Evolutionary conservation across 805 yeast species (phyloP).

Genomic region (Candida incommunis): DNA sequence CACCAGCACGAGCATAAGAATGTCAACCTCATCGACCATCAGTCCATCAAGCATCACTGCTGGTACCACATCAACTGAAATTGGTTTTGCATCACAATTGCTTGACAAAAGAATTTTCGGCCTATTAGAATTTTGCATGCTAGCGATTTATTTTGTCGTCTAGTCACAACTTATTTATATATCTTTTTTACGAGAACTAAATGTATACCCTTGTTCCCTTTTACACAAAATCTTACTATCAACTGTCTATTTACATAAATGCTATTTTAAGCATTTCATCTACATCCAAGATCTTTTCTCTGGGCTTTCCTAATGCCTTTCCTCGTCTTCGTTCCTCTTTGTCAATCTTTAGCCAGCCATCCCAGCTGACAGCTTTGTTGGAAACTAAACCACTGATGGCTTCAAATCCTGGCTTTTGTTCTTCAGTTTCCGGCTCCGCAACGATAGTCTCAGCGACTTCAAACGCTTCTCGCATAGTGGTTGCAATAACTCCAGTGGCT

Average conservation of each 20-base stretch:
- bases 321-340: slow-evolving; percentile 40
- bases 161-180: neutral
- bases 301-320: slow-evolving; percentile 30
- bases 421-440: slow-evolving; percentile 30
- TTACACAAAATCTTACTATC: too few species aligned
- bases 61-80: too few species aligned
- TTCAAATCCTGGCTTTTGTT: slow-evolving; percentile 20
- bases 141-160: neutral
- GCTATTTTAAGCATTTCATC: slow-evolving; percentile 32
- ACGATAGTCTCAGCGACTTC: slow-evolving; percentile 54
- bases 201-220: too few species aligned
- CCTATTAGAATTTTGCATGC: neutral
- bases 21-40: too few species aligned
- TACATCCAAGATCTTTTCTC: slow-evolving; percentile 40
- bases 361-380: slow-evolving; percentile 37
- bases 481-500: slow-evolving; percentile 79
- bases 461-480: slow-evolving; percentile 76
- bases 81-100: too few species aligned
- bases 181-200: neutral
- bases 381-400: slow-evolving; percentile 15
- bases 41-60: too few species aligned
- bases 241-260: neutral
- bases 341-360: slow-evolving; percentile 51
- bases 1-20: too few species aligned
- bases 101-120: too few species aligned